Evolutionary conservation across 2,329 filamentous ascomycete species (phyloP).

Genomic region (Sclerotinia borealis): DNA sequence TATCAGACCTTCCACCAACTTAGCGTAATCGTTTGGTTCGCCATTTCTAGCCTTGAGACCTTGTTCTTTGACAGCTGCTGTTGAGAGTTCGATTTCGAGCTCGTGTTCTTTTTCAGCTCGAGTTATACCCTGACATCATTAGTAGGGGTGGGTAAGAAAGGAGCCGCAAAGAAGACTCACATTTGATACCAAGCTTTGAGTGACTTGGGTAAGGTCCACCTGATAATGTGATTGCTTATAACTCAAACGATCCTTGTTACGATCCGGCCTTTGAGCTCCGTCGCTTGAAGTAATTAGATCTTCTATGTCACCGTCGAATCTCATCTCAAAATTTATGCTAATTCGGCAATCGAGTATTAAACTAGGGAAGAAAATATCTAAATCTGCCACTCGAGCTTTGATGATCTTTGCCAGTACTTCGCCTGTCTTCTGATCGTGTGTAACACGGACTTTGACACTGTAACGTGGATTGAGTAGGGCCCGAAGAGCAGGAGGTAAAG

Average conservation of each 20-base stretch:
- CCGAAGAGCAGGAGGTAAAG: slow-evolving; percentile 59
- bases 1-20: slow-evolving; percentile 66
- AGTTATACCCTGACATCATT: slow-evolving; percentile 20
- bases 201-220: slow-evolving; percentile 90
- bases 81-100: slow-evolving; percentile 71
- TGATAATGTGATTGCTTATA: slow-evolving; percentile 86
- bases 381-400: slow-evolving; percentile 80
- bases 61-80: slow-evolving; percentile 58
- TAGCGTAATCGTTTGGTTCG: slow-evolving; percentile 53
- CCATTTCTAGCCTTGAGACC: slow-evolving; percentile 49
- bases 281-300: slow-evolving; percentile 41
- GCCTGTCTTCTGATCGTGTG: slow-evolving; percentile 66
- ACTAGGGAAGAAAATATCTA: slow-evolving; percentile 78
- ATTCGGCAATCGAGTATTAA: slow-evolving; percentile 83
- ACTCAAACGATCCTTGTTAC: slow-evolving; percentile 84
- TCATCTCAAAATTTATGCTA: slow-evolving; percentile 91
- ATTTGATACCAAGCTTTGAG: slow-evolving; percentile 58
- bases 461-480: slow-evolving; percentile 53
- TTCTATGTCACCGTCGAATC: slow-evolving; percentile 64
- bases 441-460: slow-evolving; percentile 62
- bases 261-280: slow-evolving; percentile 43
- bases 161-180: slow-evolving; percentile 25
- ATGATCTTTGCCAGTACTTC: slow-evolving; percentile 76
- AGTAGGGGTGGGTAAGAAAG: not conserved
- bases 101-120: slow-evolving; percentile 63